phyloP scores from a whole-genome alignment of 345 rosid species.

The Salix viminalis region DNA sequence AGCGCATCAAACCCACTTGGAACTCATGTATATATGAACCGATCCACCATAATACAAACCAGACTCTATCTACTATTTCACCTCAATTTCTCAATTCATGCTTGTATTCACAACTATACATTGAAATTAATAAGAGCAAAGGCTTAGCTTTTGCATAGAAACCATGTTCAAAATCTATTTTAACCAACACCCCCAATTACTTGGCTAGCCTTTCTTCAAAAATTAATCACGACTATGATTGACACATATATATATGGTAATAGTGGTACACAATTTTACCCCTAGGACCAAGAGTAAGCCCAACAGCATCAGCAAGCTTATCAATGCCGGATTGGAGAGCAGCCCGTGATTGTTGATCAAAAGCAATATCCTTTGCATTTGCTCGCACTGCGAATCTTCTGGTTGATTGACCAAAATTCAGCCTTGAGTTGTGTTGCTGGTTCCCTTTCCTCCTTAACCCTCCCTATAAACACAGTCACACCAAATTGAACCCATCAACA shows the following conservation, averaged over 20 bases:
- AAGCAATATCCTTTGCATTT: slow-evolving; percentile 76
- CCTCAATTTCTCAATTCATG: neutral
- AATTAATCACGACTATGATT: no score
- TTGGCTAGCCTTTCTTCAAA: no score
- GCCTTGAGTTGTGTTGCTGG: slow-evolving; percentile 44
- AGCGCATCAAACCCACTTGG: no score
- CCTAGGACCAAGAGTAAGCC: slow-evolving; percentile 94
- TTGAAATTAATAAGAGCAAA: neutral
- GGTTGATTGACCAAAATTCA: slow-evolving; percentile 44
- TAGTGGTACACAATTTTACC: slow-evolving; percentile 38
- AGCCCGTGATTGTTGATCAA: slow-evolving; percentile 74
- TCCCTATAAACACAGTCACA: slow-evolving; percentile 6
- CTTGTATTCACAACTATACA: neutral
- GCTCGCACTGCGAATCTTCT: slow-evolving; percentile 70
- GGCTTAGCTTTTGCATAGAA: no score
- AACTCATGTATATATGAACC: neutral
- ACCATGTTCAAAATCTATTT: no score
- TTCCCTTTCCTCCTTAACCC: slow-evolving; percentile 41
- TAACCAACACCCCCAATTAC: no score
- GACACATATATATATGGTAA: neutral
- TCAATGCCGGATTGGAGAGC: slow-evolving; percentile 92
- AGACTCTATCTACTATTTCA: neutral
- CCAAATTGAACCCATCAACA: neutral
- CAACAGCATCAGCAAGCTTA: slow-evolving; percentile 92
- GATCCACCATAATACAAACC: neutral